These are phyloP conservation scores for Globisporangium spiculum DNA, from an alignment of 352 stramenopile species.

Conservation along the genomic window DNA sequence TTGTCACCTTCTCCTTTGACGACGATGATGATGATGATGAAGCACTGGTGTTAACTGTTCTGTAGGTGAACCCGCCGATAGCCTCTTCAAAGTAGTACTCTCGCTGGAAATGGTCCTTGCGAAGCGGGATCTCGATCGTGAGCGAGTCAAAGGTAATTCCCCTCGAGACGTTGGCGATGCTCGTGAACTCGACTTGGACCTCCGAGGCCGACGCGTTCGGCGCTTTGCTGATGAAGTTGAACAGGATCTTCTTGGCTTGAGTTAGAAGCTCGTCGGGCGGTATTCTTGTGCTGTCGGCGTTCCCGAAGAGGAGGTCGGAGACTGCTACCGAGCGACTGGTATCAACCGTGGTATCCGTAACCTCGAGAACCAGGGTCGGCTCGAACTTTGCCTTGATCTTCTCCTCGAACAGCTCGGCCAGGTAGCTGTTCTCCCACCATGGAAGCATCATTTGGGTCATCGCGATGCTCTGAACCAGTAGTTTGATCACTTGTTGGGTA, in stretches of 20 bases:
- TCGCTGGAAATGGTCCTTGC: background rate
- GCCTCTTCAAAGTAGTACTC: background rate
- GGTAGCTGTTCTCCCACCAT: slow-evolving; percentile 5
- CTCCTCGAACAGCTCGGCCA: background rate
- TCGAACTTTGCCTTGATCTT: background rate
- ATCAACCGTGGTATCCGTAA: background rate
- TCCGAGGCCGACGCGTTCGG: slow-evolving; percentile 8
- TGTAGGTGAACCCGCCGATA: background rate
- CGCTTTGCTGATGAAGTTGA: slow-evolving; percentile 7
- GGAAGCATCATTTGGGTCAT: slow-evolving; percentile 4
- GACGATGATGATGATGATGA: too few relatives aligned
- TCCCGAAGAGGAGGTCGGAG: background rate
- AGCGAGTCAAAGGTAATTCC: slow-evolving; percentile 5
- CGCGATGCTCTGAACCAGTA: slow-evolving; percentile 2
- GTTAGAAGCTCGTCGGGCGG: background rate
- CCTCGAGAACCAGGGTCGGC: background rate
- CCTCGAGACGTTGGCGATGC: background rate
- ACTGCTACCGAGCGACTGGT: background rate
- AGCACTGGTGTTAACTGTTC: background rate
- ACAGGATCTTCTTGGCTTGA: slow-evolving; percentile 5
- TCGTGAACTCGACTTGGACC: slow-evolving; percentile 5
- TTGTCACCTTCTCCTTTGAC: background rate
- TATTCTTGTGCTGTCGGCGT: background rate
- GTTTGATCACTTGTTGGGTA: background rate
- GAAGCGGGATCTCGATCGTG: slow-evolving; percentile 12